These are phyloP conservation scores for Ustilaginoidea virens DNA, from an alignment of 2,329 filamentous ascomycete genomes.

Conservation along the genomic window DNA sequence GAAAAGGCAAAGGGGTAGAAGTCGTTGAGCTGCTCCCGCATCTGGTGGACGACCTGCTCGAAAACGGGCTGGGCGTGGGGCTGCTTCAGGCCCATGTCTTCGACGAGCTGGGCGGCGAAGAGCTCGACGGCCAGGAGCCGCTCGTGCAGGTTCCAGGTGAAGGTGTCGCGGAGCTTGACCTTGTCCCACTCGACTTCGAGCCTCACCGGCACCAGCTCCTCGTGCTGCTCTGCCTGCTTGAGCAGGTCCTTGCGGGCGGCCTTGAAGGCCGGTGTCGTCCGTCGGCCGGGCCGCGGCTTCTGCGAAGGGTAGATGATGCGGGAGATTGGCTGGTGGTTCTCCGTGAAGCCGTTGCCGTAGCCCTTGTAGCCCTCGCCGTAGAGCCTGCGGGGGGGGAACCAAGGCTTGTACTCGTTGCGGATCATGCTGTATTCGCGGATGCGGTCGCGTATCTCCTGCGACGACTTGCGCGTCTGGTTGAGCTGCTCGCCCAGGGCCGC, in stretches of 20 bases:
- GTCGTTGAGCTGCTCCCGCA: constrained; percentile 81
- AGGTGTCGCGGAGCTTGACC: constrained; percentile 88
- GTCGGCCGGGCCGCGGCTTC: constrained; percentile 61
- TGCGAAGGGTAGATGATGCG: constrained; percentile 66
- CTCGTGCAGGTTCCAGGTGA: constrained; percentile 97
- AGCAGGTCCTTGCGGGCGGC: constrained; percentile 66
- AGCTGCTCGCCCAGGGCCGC: constrained; percentile 35
- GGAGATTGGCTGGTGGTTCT: constrained; percentile 43
- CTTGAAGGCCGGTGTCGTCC: constrained; percentile 57
- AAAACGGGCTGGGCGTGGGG: constrained; percentile 50
- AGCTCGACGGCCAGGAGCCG: constrained; percentile 63
- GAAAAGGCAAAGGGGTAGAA: constrained; percentile 87
- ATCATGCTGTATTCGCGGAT: constrained; percentile 54
- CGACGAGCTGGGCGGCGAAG: constrained; percentile 79
- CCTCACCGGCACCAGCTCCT: constrained; percentile 81
- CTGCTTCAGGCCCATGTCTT: constrained; percentile 72
- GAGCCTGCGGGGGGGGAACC: constrained; percentile 39
- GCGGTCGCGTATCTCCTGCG: constrained; percentile 49
- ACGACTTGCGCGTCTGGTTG: constrained; percentile 38
- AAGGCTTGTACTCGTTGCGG: constrained; percentile 36
- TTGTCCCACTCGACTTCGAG: constrained; percentile 93
- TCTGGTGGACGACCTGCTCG: constrained; percentile 48
- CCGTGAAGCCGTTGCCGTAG: constrained; percentile 77
- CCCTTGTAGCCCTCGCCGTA: constrained; percentile 71
- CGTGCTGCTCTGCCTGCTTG: constrained; percentile 75